A percentile compares a stretch with the other conserved stretches of the same genome.
Conservation (phyloP, 192 early-diverging fungal species). For the Entomortierella parvispora region DNA sequence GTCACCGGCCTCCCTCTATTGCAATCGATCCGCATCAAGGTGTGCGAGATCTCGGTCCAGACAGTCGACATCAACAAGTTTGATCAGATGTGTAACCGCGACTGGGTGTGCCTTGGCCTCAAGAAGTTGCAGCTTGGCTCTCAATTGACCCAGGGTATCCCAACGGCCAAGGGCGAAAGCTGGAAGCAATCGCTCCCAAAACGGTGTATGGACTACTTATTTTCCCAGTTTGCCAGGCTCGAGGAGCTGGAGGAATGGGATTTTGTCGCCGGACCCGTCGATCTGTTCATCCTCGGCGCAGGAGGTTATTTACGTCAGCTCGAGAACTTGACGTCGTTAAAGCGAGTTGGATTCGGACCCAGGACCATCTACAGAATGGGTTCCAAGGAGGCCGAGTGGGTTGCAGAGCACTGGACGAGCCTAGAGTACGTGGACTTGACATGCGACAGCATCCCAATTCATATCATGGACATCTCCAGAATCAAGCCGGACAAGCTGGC, state of each 20-base stretch:
- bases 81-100: constrained; percentile 16
- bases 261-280: constrained; percentile 16
- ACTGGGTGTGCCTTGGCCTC: constrained; percentile 21
- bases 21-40: constrained; percentile 8
- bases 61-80: constrained; percentile 21
- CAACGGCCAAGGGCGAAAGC: constrained; percentile 17
- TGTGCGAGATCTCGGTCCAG: constrained; percentile 13
- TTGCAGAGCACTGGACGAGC: constrained; percentile 17
- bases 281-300: constrained; percentile 9
- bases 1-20: constrained; percentile 14
- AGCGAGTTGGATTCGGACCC: constrained; percentile 14
- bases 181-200: constrained; percentile 24
- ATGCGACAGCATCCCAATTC: not conserved
- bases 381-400: constrained; percentile 21
- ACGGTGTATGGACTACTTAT: constrained; percentile 23
- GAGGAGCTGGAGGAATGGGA: constrained; percentile 17
- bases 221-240: constrained; percentile 16
- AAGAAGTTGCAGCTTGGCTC: constrained; percentile 18
- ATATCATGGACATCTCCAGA: constrained; percentile 19
- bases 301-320: constrained; percentile 17
- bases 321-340: constrained; percentile 13
- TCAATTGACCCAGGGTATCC: constrained; percentile 18
- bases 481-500: constrained; percentile 21
- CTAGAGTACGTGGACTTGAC: constrained; percentile 15
- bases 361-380: constrained; percentile 18